phyloP scores from a whole-genome alignment of 768 basidiomycete genomes.

The Lyophyllum atratum region DNA sequence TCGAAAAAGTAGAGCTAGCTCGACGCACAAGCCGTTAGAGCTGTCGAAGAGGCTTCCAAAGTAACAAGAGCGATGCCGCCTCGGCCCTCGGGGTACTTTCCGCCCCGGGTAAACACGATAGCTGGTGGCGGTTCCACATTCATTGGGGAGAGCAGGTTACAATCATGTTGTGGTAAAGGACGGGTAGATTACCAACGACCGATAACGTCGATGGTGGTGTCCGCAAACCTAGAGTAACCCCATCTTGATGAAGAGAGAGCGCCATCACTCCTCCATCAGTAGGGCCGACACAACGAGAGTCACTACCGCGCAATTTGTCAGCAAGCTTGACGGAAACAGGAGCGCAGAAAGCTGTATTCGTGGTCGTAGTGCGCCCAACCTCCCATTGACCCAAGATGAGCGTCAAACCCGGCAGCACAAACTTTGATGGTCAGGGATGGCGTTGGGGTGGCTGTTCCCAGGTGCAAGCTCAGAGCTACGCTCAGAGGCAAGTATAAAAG shows the following conservation, averaged over 20 bases:
- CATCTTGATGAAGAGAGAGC: not conserved
- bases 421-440: not conserved
- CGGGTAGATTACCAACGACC: not conserved
- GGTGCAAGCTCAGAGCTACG: too few relatives aligned
- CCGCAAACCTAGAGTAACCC: not conserved
- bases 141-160: not conserved
- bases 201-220: not conserved
- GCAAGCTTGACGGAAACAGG: not conserved
- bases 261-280: not conserved
- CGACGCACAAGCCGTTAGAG: too few relatives aligned
- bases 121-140: not conserved
- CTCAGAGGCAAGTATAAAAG: too few relatives aligned
- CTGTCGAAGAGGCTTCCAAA: too few relatives aligned
- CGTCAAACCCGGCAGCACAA: not conserved
- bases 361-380: not conserved
- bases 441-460: not conserved
- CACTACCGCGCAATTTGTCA: not conserved
- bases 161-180: not conserved
- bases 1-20: too few relatives aligned
- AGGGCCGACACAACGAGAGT: not conserved
- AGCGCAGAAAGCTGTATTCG: not conserved
- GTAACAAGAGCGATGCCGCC: too few relatives aligned
- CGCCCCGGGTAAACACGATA: not conserved
- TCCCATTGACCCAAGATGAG: not conserved
- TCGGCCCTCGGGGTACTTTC: too few relatives aligned